Percentiles rank a stretch among this genome's conserved stretches.
These are phyloP conservation scores for Orbilia brochopaga DNA, from an alignment of 2,329 filamentous ascomycete genomes.

Conservation along the genomic window DNA sequence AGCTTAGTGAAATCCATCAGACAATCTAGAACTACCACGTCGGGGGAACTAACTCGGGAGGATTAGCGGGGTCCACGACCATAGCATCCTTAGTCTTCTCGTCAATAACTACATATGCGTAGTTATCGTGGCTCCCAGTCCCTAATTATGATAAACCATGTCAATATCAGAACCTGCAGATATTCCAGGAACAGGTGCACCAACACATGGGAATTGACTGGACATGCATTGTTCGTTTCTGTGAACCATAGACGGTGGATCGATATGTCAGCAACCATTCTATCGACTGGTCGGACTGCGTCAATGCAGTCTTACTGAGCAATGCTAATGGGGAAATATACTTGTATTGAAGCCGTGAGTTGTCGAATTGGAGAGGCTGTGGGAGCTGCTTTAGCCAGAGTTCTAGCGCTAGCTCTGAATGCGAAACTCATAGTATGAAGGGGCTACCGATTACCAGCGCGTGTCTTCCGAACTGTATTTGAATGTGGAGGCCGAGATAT, in stretches of 20 bases:
- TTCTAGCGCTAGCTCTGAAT: constrained; percentile 27
- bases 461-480: no score
- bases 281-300: not conserved
- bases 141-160: constrained; percentile 61
- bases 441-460: no score
- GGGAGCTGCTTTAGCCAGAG: not conserved
- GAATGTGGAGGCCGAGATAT: no score
- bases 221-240: constrained; percentile 75
- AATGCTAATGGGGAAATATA: not conserved
- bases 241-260: constrained; percentile 52
- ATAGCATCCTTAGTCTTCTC: constrained; percentile 78
- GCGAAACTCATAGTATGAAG: constrained; percentile 22
- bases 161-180: constrained; percentile 10
- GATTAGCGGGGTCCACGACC: constrained; percentile 80
- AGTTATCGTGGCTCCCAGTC: constrained; percentile 80
- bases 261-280: not conserved
- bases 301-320: not conserved
- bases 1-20: not conserved
- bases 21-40: not conserved
- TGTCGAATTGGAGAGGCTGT: constrained; percentile 28
- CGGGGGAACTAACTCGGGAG: constrained; percentile 68
- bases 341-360: constrained; percentile 2
- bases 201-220: constrained; percentile 87
- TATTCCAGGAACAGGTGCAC: constrained; percentile 56
- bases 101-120: constrained; percentile 80